Evolutionary conservation across 768 basidiomycete genomes (phyloP).

Genomic region (Phlebiopsis gigantea): DNA sequence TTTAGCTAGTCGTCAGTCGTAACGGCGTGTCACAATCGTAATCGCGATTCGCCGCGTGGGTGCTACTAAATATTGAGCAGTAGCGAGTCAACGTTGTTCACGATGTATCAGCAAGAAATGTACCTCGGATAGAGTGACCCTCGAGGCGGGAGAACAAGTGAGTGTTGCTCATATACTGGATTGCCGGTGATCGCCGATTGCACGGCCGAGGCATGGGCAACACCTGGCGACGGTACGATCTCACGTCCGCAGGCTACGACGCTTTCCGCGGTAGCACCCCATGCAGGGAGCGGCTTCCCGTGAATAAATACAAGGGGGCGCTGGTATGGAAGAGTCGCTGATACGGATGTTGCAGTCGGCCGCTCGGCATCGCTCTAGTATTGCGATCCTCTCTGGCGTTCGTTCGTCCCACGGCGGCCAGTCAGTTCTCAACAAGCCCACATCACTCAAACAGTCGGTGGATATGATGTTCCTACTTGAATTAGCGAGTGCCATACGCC

Average conservation of each 20-base stretch:
- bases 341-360: background rate
- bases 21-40: too few relatives aligned
- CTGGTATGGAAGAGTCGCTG: background rate
- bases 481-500: too few relatives aligned
- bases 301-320: background rate
- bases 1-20: background rate
- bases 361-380: background rate
- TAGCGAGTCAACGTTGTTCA: too few relatives aligned
- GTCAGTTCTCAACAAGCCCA: too few relatives aligned
- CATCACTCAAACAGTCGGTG: too few relatives aligned
- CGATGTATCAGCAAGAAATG: background rate
- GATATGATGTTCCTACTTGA: too few relatives aligned
- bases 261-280: background rate
- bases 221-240: background rate
- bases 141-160: background rate
- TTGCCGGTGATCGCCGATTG: background rate
- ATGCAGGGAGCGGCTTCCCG: background rate
- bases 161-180: background rate
- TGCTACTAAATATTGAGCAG: too few relatives aligned
- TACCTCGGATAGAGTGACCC: background rate
- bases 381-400: too few relatives aligned
- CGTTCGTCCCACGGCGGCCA: too few relatives aligned
- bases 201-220: background rate
- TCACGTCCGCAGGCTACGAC: background rate
- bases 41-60: too few relatives aligned